phyloP scores from a whole-genome alignment of 257 asterid genomes.

The Cordia subcordata region DNA sequence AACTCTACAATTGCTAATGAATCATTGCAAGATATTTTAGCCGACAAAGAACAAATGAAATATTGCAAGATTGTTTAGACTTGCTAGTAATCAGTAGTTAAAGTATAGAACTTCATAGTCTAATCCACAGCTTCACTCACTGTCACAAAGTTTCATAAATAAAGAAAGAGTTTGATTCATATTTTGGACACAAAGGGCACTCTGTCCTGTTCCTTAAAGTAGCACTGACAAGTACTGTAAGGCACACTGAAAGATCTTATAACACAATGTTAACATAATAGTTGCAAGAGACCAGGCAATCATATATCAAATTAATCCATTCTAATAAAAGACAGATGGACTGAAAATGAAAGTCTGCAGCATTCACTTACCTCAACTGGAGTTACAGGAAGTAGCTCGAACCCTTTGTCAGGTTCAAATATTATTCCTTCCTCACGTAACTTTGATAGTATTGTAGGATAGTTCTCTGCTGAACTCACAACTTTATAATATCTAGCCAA shows the following conservation, averaged over 20 bases:
- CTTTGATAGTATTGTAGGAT: conserved; percentile 51
- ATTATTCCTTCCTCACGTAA: conserved; percentile 71
- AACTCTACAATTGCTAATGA: no score
- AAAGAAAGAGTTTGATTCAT: no score
- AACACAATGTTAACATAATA: background rate
- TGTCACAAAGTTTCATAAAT: no score
- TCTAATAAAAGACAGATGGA: background rate
- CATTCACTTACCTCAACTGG: conserved; percentile 55
- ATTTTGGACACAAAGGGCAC: no score
- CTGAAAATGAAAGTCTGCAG: conserved; percentile 5
- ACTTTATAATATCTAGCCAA: conserved; percentile 52
- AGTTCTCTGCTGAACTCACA: conserved; percentile 67
- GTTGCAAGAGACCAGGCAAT: background rate
- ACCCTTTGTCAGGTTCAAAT: conserved; percentile 76
- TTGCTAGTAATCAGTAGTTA: no score
- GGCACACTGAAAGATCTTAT: background rate
- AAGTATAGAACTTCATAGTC: no score
- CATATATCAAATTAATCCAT: background rate
- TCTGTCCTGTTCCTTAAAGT: no score
- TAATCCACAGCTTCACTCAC: no score
- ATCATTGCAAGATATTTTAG: no score
- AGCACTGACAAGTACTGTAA: background rate
- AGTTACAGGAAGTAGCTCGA: conserved; percentile 67
- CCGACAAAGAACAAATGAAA: no score
- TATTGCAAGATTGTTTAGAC: no score